phyloP scores from a whole-genome alignment of 2,329 filamentous ascomycete genomes.

The Penicillium sp. region DNA sequence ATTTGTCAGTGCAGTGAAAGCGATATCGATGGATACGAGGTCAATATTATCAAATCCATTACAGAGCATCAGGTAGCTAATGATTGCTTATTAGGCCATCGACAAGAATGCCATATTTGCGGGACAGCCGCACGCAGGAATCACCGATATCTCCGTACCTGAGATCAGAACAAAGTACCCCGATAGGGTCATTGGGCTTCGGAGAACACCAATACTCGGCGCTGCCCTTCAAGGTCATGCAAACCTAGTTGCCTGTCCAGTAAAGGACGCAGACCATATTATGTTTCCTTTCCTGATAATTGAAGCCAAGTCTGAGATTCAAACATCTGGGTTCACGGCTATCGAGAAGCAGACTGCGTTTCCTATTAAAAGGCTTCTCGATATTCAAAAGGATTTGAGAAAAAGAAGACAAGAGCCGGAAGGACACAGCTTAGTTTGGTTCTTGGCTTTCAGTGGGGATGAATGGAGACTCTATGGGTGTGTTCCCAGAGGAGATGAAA shows the following conservation, averaged over 20 bases:
- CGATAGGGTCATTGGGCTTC: not conserved
- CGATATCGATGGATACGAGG: not conserved
- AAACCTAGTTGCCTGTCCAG: not conserved
- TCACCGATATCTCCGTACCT: not conserved
- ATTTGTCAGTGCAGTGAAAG: not conserved
- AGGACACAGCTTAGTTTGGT: not conserved
- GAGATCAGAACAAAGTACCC: not conserved
- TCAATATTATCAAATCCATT: not conserved
- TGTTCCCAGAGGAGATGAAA: not conserved
- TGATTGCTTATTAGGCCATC: not conserved
- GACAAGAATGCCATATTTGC: not conserved
- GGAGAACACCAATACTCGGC: not conserved
- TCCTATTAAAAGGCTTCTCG: not conserved
- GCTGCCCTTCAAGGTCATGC: not conserved
- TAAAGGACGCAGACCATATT: not conserved
- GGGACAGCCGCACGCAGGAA: not conserved
- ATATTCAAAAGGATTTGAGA: not conserved
- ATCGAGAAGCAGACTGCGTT: constrained; percentile 2
- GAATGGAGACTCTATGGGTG: constrained; percentile 1
- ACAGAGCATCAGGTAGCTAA: not conserved
- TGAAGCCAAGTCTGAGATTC: not conserved
- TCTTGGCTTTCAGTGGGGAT: constrained; percentile 2
- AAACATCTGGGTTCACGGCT: not conserved
- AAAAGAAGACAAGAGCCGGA: not conserved
- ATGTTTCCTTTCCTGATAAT: constrained; percentile 1